Conservation (phyloP, 225 moss, liverwort and hornwort species). For the Sphagnum contortum region DNA sequence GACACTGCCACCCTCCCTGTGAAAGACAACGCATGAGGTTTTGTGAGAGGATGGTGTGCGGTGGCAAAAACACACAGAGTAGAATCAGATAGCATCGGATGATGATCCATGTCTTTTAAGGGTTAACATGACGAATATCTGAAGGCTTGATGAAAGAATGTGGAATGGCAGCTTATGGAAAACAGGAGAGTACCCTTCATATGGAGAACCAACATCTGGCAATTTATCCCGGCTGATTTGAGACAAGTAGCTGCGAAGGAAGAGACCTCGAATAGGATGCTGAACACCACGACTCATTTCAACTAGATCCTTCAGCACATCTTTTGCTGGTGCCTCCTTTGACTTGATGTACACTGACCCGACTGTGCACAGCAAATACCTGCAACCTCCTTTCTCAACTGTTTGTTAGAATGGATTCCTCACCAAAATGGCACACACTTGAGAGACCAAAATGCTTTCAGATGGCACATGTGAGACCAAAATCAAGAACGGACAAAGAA, state of each 20-base stretch:
- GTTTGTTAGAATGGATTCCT: too few species aligned
- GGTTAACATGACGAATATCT: too few species aligned
- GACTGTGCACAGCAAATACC: constrained; percentile 96
- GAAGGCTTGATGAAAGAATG: too few species aligned
- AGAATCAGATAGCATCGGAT: too few species aligned
- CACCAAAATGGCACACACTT: too few species aligned
- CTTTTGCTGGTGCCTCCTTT: constrained; percentile 92
- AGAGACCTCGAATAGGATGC: constrained; percentile 89
- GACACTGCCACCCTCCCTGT: constrained; percentile 85
- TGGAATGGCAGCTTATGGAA: too few species aligned
- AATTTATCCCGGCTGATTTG: constrained; percentile 95
- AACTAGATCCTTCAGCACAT: constrained; percentile 90
- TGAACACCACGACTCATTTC: constrained; percentile 99
- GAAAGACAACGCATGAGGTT: neutral
- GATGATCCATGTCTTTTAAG: too few species aligned
- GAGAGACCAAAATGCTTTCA: too few species aligned
- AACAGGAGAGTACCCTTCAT: constrained; percentile 61
- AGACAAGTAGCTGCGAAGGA: constrained; percentile 90
- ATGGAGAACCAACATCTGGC: constrained; percentile 82
- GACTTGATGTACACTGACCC: constrained; percentile 96
- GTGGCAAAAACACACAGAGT: too few species aligned
- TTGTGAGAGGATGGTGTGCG: too few species aligned
- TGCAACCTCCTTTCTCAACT: constrained; percentile 32
- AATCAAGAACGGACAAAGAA: too few species aligned
- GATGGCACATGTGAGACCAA: too few species aligned